Evolutionary conservation across 768 basidiomycete genomes (phyloP).

Genomic region (Punctularia strigosozonata): DNA sequence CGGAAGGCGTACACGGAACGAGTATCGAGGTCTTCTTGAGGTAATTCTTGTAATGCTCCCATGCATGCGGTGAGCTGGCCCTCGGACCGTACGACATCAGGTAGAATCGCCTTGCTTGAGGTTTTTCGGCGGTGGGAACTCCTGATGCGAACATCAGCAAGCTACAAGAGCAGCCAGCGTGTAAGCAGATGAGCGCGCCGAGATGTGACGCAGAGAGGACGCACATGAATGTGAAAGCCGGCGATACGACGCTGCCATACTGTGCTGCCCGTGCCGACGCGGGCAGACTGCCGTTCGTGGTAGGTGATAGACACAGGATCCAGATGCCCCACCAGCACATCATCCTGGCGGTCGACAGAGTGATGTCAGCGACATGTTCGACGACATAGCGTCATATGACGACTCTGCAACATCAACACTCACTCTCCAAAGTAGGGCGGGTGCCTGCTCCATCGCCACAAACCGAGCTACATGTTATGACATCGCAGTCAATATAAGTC

Average conservation of each 20-base stretch:
- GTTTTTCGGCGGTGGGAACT: constrained; percentile 60
- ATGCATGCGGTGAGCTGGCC: constrained; percentile 21
- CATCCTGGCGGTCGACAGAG: constrained; percentile 26
- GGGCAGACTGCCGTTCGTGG: constrained; percentile 30
- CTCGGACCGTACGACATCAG: constrained; percentile 33
- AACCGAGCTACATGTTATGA: constrained; percentile 37
- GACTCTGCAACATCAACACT: constrained; percentile 14
- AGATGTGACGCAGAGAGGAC: constrained; percentile 11
- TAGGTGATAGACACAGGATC: constrained; percentile 47
- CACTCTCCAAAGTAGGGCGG: constrained; percentile 68
- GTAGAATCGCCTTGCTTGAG: constrained; percentile 47
- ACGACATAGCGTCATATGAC: constrained; percentile 8
- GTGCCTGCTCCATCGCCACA: constrained; percentile 51
- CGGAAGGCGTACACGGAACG: no score
- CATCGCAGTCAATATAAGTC: no score
- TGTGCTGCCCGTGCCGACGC: constrained; percentile 39
- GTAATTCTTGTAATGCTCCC: constrained; percentile 45
- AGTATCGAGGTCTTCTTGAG: constrained; percentile 46
- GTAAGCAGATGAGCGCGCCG: neutral
- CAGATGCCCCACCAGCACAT: constrained; percentile 60
- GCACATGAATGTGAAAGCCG: constrained; percentile 53
- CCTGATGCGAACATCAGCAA: constrained; percentile 58
- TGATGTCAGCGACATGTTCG: neutral
- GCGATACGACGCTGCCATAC: constrained; percentile 47
- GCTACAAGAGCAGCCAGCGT: constrained; percentile 15